Base-by-base conservation (phyloP, 148 eudicot genomes). In the Rhododendron griersonianum region DNA sequence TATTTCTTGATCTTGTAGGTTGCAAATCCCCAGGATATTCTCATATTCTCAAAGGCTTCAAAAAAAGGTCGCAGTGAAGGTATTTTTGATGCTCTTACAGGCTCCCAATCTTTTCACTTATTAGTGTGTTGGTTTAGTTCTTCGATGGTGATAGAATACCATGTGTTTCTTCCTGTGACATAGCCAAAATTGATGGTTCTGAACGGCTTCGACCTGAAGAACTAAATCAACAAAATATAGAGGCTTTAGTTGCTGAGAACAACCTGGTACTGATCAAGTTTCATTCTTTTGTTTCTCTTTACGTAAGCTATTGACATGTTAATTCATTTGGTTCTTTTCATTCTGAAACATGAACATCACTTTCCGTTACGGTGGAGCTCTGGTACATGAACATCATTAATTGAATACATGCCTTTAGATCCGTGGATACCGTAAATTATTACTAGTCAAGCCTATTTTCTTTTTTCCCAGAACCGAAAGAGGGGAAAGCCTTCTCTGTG, bases 11-110 rank as follows among this genome's bases (percentile, higher is more conserved):
- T 85, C 48, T 80, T 87, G 73, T 83, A 97, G 99, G 98, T 97
- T 85, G 99, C 99, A 84, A 97, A 97, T 91, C 99, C 99, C 85
- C 99, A 97, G 91, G 98, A 97, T 87, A 97, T 97, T 86, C 92
- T 97, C 82, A 97, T 95, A 90, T 97, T 96, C 87, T 93, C 99
- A 74, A 96, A 96, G 88, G 96, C 99, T 90, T 87, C 96, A 44
- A 91, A 88, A 82, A 94, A 88, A 87, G 91, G 87, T 88, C 93
- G 86, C 57, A 84, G 84, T 89, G 95, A 89, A 88, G 96, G 98
- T 96, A 90, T 85, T 84, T 87, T 50, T 21, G 9, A 33, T 82
- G 59, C 37, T 69, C 48, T 39, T 18, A 11, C 7, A 28, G 84
- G 50, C 41, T 41, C 50, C n/a, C 53, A 13, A 21, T 33, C 50